Evolutionary conservation across 2,329 filamentous ascomycete genomes (phyloP), one percentile per base, ranked within the genome.

Genomic region (Alternaria triticimaculans): DNA sequence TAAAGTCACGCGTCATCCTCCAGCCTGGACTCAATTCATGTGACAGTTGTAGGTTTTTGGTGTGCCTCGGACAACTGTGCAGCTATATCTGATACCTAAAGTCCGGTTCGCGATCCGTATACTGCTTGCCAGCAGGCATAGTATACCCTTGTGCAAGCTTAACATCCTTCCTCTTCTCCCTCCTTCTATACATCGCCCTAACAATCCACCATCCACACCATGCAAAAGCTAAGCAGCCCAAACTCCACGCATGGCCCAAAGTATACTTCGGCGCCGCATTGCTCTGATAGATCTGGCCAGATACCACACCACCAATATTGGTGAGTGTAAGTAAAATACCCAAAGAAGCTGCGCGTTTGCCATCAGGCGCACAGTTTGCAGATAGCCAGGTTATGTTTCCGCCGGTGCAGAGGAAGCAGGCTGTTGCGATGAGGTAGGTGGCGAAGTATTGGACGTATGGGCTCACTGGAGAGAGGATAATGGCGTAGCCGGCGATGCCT

Each of bases 171-270:
- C 61, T 63, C 8, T 41, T 59, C 62, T 76, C 74, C 18, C 80
- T 78, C n/a, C 65, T 70, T 37, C 44, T 64, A 44, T 81, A 81
- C 9, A 81, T 73, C 33, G 48, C 62, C 23, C 76, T 65, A 7
- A 79, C 66, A 41, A 78, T 50, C 79, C 80, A 82, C 78, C 79
- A 81, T 7, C 74, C 75, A 49, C 77, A 69, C 76, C 79, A 82
- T 0, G 79, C 79, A 58, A 81, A 70, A 4, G 44, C 71, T 3
- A 80, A 56, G 64, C 76, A 80, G 2, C 80, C 80, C 26, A 81
- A 57, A 14, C 73, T 78, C 78, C 78, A 82, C 5, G 75, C 78
- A 65, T 81, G 80, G 0, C 80, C 75, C 2, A 77, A 57, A 9
- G 63, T 71, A 61, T 69, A 78, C 41, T 63, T 61, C 7, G 75